Conservation (phyloP, 345 rosid genomes). For the Microcos paniculata region DNA sequence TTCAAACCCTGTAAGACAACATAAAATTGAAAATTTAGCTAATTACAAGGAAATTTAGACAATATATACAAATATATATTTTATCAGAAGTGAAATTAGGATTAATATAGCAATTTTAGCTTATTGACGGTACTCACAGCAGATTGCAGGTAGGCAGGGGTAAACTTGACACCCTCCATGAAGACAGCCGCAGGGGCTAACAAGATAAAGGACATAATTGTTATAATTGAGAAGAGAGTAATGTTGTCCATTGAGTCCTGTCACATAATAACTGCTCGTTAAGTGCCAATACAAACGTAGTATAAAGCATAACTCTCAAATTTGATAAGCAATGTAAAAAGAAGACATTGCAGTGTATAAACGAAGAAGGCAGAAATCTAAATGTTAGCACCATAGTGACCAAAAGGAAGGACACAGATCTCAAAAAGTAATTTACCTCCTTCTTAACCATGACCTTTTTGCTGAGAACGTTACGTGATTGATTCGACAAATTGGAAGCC, state of each 20-base stretch:
- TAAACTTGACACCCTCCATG: conserved; percentile 86
- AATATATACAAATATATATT: no score
- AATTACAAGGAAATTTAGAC: conserved; percentile 11
- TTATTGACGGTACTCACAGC: conserved; percentile 55
- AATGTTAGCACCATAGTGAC: conserved; percentile 1
- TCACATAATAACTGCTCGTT: conserved; percentile 16
- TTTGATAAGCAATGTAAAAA: neutral
- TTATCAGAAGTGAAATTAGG: neutral
- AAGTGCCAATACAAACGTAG: neutral
- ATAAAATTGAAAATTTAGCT: neutral
- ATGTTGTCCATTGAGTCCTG: conserved; percentile 98
- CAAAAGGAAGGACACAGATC: neutral
- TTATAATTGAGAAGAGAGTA: conserved; percentile 95
- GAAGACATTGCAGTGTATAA: neutral
- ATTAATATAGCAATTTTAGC: neutral
- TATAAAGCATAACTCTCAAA: neutral
- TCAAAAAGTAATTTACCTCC: conserved; percentile 59
- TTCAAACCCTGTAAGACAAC: conserved; percentile 62
- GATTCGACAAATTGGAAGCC: conserved; percentile 88
- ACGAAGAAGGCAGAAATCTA: neutral
- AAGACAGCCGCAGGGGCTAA: conserved; percentile 78
- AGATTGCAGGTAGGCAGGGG: conserved; percentile 80
- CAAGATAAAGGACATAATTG: conserved; percentile 84
- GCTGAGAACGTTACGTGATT: conserved; percentile 88
- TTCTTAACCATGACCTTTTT: conserved; percentile 94